phyloP scores from a whole-genome alignment of 306 rosid genomes.

The Hippophae tibetana region DNA sequence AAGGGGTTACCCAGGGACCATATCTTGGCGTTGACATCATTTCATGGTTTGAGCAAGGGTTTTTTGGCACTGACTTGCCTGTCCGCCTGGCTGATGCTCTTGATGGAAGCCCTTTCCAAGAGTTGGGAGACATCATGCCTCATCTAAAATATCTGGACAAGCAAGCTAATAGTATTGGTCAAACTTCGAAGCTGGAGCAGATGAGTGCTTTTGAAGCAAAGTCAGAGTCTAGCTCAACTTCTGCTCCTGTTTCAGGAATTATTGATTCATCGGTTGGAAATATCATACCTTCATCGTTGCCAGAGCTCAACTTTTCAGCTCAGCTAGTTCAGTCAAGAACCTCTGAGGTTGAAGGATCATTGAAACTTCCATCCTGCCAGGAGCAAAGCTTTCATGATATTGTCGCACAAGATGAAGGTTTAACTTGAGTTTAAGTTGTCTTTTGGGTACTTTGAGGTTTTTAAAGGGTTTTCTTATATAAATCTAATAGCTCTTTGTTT shows the following conservation, averaged over 20 bases:
- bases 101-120: conserved; percentile 46
- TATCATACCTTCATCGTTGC: conserved; percentile 34
- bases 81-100: conserved; percentile 56
- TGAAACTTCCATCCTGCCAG: conserved; percentile 32
- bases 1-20: conserved; percentile 59
- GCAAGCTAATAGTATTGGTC: conserved; percentile 25
- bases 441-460: conserved; percentile 8
- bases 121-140: conserved; percentile 60
- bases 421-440: conserved; percentile 7
- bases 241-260: conserved; percentile 26
- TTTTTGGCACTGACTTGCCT: conserved; percentile 49
- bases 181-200: conserved; percentile 30
- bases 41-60: conserved; percentile 65
- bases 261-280: conserved; percentile 27
- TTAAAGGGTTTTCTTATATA: neutral
- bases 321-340: conserved; percentile 24
- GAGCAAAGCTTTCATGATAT: conserved; percentile 32
- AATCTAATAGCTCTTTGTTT: neutral
- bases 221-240: conserved; percentile 23
- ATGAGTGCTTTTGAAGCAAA: conserved; percentile 33
- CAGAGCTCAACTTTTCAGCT: conserved; percentile 30
- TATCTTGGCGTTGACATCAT: conserved; percentile 66
- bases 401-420: conserved; percentile 42
- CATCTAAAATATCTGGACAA: conserved; percentile 36
- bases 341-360: conserved; percentile 25